Evolutionary conservation across 257 asterid species (phyloP), one percentile per base, ranked within the genome.

Genomic region (Nicotiana knightiana): DNA sequence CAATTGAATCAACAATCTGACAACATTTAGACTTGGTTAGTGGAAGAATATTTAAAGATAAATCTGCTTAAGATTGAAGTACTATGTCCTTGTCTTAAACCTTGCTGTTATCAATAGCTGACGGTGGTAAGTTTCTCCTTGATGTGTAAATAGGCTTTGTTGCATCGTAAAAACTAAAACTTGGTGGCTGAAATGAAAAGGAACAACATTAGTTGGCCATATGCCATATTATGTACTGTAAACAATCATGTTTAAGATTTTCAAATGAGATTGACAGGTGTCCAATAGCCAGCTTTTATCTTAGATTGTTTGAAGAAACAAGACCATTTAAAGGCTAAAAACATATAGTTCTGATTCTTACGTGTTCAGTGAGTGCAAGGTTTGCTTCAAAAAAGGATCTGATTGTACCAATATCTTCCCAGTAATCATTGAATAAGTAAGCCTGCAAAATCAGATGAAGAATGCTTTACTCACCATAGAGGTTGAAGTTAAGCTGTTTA

Each of bases 381-480:
- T 96, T 96, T 85, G 99, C 98, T 85, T 94, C 96, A 77, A 94
- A 96, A 83, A 96, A 96, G 70, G 99, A 96, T 68, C 96, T 90
- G 85, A 96, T 96, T 18, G 99, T 96, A 76, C 99, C 99, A 4
- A 94, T 94, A 84, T 96, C 99, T 92, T 96, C 99, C 99, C 99
- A 96, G 87, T 96, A 96, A 86, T 93, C 97, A 43, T 96, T 93
- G 82, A 95, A 93, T 76, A 93, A 86, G 86, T 92, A 92, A 79
- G 98, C 99, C 98, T 93, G 93, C 89, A 87, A 84, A 77, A 33
- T 66, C 67, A 62, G 35, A 53, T 26, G 24, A 48, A 24, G 37
- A 51, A 11, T 46, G 37, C 37, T 12, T 43, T 71, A 33, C 53
- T 33, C 51, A 67, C 75, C 51, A 16, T 71, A 73, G 39, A 48